phyloP scores from a whole-genome alignment of 2,329 filamentous ascomycete genomes.

The Chaetomium sp. region DNA sequence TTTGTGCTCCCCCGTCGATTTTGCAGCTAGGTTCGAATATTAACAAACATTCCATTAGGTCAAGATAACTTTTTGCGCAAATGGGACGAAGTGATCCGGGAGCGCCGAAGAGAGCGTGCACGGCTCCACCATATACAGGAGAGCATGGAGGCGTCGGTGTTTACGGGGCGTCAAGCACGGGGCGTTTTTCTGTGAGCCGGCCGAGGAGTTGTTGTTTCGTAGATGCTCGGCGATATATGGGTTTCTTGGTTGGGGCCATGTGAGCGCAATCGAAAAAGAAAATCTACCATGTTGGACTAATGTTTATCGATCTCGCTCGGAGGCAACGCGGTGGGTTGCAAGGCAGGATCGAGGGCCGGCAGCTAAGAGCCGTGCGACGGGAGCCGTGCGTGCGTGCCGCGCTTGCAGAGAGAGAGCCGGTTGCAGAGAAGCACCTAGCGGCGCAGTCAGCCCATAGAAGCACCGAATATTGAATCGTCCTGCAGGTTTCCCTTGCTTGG shows the following conservation, averaged over 20 bases:
- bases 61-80: slow-evolving; percentile 38
- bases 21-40: background rate
- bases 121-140: slow-evolving; percentile 35
- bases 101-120: slow-evolving; percentile 33
- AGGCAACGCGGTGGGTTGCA: background rate
- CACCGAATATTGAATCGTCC: background rate
- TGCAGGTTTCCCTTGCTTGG: slow-evolving; percentile 2
- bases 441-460: slow-evolving; percentile 2
- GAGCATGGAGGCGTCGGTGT: slow-evolving; percentile 36
- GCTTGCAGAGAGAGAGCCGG: background rate
- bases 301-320: background rate
- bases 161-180: slow-evolving; percentile 34
- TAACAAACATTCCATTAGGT: slow-evolving; percentile 24
- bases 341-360: background rate
- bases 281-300: background rate
- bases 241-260: background rate
- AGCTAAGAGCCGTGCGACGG: background rate
- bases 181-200: slow-evolving; percentile 27
- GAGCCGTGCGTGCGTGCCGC: background rate
- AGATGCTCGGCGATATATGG: background rate
- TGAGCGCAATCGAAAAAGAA: background rate
- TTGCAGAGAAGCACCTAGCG: slow-evolving; percentile 1
- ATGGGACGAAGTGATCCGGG: slow-evolving; percentile 39
- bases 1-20: slow-evolving; percentile 22
- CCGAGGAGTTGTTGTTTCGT: background rate